Conservation (phyloP, 2,329 filamentous ascomycete species). For the Aspergillus ustus region DNA sequence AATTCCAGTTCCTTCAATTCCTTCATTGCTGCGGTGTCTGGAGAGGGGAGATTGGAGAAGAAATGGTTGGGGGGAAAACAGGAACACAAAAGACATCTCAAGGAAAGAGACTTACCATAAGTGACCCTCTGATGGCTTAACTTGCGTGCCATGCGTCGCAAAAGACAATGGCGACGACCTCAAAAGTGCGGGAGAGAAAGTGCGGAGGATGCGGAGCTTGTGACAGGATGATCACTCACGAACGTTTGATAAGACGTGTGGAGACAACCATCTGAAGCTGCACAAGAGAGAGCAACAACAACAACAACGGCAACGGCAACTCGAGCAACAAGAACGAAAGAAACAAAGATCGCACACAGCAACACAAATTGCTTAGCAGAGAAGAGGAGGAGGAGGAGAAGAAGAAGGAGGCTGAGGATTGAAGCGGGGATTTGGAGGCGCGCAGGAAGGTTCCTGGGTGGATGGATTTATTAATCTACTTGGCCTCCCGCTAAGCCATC, state of each 20-base stretch:
- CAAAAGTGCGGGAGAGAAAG: conserved; percentile 22
- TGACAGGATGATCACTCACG: conserved; percentile 25
- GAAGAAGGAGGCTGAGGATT: conserved; percentile 14
- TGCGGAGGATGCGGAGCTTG: conserved; percentile 30
- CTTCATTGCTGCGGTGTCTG: background rate
- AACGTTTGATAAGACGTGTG: conserved; percentile 10
- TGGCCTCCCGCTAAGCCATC: conserved; percentile 4
- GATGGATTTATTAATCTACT: conserved; percentile 18
- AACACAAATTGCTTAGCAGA: background rate
- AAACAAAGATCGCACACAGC: background rate
- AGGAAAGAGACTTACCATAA: conserved; percentile 61
- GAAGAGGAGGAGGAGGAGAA: background rate
- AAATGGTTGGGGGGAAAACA: background rate
- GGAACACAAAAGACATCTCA: background rate
- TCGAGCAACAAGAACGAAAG: background rate
- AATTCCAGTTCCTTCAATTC: conserved; percentile 11
- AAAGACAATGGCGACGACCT: conserved; percentile 27
- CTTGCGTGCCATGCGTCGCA: conserved; percentile 65
- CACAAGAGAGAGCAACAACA: conserved; percentile 3
- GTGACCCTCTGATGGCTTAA: conserved; percentile 69
- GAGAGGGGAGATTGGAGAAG: background rate
- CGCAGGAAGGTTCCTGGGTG: conserved; percentile 14
- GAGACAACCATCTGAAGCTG: background rate
- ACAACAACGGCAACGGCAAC: background rate
- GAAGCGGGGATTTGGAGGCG: conserved; percentile 14